These are phyloP conservation scores for Apiotrichum porosum DNA, from an alignment of 1,284 basidiomycete species.

Conservation along the genomic window DNA sequence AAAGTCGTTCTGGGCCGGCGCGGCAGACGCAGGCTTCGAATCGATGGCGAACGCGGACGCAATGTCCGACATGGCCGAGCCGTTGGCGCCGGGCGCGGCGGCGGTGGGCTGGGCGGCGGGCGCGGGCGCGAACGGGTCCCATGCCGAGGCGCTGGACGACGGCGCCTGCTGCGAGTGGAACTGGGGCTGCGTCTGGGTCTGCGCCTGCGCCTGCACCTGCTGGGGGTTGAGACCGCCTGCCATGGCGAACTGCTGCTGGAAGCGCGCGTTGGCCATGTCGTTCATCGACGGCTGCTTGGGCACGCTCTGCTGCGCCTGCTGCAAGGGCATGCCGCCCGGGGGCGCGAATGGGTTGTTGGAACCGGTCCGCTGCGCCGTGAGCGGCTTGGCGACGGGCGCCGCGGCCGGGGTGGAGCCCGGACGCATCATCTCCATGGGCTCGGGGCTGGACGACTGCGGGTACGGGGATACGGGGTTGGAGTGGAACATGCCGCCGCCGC, in stretches of 20 bases:
- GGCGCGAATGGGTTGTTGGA: conserved; percentile 92
- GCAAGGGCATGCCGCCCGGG: conserved; percentile 51
- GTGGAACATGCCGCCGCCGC: conserved; percentile 13
- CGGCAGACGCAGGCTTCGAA: conserved; percentile 2
- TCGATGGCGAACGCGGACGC: conserved; percentile 43
- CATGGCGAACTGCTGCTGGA: conserved; percentile 13
- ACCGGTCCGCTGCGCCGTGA: conserved; percentile 88
- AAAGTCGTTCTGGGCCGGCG: conserved; percentile 27
- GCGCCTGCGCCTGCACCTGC: conserved; percentile 3
- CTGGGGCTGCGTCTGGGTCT: conserved; percentile 2
- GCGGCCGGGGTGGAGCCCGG: no score
- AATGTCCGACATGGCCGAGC: conserved; percentile 36
- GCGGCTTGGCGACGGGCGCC: conserved; percentile 48
- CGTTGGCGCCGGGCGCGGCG: not conserved
- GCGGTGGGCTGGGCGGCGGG: not conserved
- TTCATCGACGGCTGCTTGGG: conserved; percentile 74
- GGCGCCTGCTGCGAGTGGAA: not conserved
- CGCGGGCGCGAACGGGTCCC: conserved; percentile 8
- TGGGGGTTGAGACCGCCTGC: conserved; percentile 9
- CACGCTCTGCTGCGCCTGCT: conserved; percentile 54
- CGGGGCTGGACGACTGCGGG: not conserved
- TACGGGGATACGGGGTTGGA: conserved; percentile 1
- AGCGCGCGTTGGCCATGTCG: conserved; percentile 62
- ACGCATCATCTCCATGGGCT: not conserved
- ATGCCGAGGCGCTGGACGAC: not conserved